Base-by-base conservation (phyloP, 257 asterid species). In the Apocynum venetum region DNA sequence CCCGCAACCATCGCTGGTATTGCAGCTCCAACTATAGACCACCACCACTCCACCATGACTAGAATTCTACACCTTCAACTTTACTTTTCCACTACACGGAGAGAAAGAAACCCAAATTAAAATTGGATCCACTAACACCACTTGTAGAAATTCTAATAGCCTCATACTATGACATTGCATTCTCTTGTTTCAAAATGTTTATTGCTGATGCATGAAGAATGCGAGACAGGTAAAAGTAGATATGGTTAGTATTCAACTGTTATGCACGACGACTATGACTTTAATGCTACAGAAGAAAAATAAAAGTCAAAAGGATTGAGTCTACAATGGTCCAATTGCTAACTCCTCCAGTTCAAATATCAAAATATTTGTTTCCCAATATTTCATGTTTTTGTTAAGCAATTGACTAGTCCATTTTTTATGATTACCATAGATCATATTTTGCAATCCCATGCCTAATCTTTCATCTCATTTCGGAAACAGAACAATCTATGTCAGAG, bases 21-120 rank as follows among this genome's bases (percentile, higher is more conserved):
- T 41, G 91, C 97, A 7, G 99, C 98, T 46, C 93, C 98, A 1
- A 93, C 83, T 47, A 93, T 68, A 43, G 97, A 87, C 99, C 97
- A 93, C 99, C 97, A 90, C 78, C 85, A 92, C 61, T 96, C 99
- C 79, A 91, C 97, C 99, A 96, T 93, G 80, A 68, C 71, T 74
- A 38, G 3, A 31, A 17, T 52, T 47, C 35, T 31, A 15, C 69
- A 38, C 41, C 38, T 41, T n/a, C 67, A 48, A 8, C 36, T 35
- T 76, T 40, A 47, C 14, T 36, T 76, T 49, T 47, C n/a, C 8
- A 47, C 72, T 15, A 47, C 47, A 51, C 11, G 6, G 12, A 19
- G 52, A 41, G 38, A 67, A 41, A 7, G 17, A 43, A 15, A 61
- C 38, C 11, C 7, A 25, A 25, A 57, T 36, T 4, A 4, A 38